A percentile compares a stretch with the other conserved stretches of the same genome.
Conservation (phyloP, 2,329 filamentous ascomycete genomes). For the Colletotrichum euphorbiae region DNA sequence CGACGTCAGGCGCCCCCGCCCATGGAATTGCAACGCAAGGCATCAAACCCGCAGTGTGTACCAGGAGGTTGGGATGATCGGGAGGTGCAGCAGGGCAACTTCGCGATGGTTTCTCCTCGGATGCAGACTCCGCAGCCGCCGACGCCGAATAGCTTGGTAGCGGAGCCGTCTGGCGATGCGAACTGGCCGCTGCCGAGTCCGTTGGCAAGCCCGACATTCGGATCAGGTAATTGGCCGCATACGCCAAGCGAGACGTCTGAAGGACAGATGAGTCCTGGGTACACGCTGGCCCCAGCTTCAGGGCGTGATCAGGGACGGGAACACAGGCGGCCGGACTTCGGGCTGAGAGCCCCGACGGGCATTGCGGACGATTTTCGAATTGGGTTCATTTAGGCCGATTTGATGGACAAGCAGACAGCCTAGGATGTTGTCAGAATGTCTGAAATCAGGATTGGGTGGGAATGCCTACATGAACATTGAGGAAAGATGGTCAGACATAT, state of each 20-base stretch:
- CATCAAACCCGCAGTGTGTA: conserved; percentile 25
- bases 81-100: conserved; percentile 28
- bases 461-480: neutral
- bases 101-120: conserved; percentile 30
- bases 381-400: conserved; percentile 33
- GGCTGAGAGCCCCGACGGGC: conserved; percentile 38
- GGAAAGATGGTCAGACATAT: conserved; percentile 1
- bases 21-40: conserved; percentile 33
- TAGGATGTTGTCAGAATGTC: too few relatives aligned
- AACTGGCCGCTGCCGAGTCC: conserved; percentile 38
- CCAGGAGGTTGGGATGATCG: conserved; percentile 20
- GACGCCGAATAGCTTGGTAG: conserved; percentile 12
- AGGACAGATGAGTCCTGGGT: conserved; percentile 24
- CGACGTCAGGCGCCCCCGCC: conserved; percentile 36
- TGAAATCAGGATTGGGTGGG: neutral
- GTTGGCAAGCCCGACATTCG: conserved; percentile 36
- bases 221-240: conserved; percentile 22
- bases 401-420: neutral
- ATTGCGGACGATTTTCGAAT: conserved; percentile 40
- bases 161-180: conserved; percentile 22
- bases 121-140: conserved; percentile 27
- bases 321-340: conserved; percentile 35
- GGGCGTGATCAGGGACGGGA: conserved; percentile 8
- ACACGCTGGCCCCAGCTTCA: neutral
- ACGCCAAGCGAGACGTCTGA: conserved; percentile 30